These are phyloP conservation scores for Penicillium tannophilum DNA, from an alignment of 495 filamentous ascomycete species.

Conservation along the genomic window DNA sequence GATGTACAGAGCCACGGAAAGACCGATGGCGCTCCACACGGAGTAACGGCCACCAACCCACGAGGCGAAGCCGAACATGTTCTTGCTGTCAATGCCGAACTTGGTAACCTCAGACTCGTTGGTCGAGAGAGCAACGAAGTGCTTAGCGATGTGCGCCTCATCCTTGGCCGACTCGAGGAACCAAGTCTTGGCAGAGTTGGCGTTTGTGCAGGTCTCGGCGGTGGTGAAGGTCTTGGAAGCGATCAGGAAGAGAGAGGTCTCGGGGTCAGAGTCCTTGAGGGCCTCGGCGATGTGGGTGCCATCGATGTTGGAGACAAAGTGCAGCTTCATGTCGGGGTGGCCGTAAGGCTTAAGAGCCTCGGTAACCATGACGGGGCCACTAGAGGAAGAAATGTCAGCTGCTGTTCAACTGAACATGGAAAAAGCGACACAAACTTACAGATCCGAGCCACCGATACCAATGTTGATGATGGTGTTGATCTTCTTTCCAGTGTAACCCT, in stretches of 20 bases:
- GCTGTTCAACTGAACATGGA: background rate
- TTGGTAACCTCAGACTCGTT: conserved; percentile 94
- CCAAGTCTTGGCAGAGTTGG: conserved; percentile 94
- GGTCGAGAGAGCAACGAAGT: conserved; percentile 97
- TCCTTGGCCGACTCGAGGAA: conserved; percentile 89
- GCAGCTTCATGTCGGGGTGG: conserved; percentile 77
- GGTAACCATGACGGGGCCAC: conserved; percentile 97
- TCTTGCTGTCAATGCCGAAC: conserved; percentile 95
- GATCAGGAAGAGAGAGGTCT: conserved; percentile 96
- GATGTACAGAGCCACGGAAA: conserved; percentile 91
- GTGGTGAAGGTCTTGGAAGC: conserved; percentile 99
- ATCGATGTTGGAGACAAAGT: conserved; percentile 99
- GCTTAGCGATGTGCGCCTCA: conserved; percentile 79
- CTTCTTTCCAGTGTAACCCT: conserved; percentile 97
- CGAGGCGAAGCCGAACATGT: conserved; percentile 98
- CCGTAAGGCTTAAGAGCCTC: conserved; percentile 96
- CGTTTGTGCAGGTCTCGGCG: conserved; percentile 94
- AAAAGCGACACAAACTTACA: conserved; percentile 59
- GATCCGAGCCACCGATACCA: conserved; percentile 96
- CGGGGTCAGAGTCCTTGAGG: conserved; percentile 81
- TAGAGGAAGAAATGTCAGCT: conserved; percentile 36
- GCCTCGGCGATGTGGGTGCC: conserved; percentile 97
- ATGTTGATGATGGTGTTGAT: conserved; percentile 96
- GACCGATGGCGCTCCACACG: conserved; percentile 97
- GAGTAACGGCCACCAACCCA: conserved; percentile 99